Conservation (phyloP, 2,329 filamentous ascomycete genomes). For the Colletotrichum orbiculare region DNA sequence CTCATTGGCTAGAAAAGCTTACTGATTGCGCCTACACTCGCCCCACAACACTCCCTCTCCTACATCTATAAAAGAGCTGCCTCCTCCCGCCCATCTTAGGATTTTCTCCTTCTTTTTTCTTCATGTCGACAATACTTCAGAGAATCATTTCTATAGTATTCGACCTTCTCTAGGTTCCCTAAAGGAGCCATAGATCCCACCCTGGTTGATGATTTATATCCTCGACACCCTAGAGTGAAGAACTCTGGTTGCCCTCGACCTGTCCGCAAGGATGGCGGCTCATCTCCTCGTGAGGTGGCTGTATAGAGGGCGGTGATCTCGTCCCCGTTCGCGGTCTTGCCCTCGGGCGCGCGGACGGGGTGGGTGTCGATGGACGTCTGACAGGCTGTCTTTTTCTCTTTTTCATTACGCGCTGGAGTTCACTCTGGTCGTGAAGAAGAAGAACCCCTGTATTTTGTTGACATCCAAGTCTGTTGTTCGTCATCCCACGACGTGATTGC, state of each 20-base stretch:
- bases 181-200: constrained; percentile 94
- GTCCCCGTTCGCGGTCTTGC: constrained; percentile 77
- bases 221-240: constrained; percentile 92
- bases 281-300: constrained; percentile 48
- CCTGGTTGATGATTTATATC: constrained; percentile 95
- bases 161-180: constrained; percentile 91
- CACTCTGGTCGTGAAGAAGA: constrained; percentile 64
- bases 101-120: constrained; percentile 33
- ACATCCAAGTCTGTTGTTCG: too few species aligned
- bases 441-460: background rate
- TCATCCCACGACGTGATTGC: too few species aligned
- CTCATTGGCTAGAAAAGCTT: constrained; percentile 17
- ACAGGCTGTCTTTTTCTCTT: constrained; percentile 72
- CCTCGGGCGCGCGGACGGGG: constrained; percentile 81
- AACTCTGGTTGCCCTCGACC: constrained; percentile 67
- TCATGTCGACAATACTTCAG: constrained; percentile 41
- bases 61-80: constrained; percentile 10
- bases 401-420: constrained; percentile 65
- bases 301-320: constrained; percentile 93
- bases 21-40: constrained; percentile 19
- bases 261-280: constrained; percentile 72
- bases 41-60: background rate
- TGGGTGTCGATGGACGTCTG: constrained; percentile 92
- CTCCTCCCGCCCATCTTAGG: constrained; percentile 11
- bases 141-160: constrained; percentile 99